Evolutionary conservation across 371 early-diverging fungal genomes (phyloP).

Genomic region (Phascolomyces articulosus): DNA sequence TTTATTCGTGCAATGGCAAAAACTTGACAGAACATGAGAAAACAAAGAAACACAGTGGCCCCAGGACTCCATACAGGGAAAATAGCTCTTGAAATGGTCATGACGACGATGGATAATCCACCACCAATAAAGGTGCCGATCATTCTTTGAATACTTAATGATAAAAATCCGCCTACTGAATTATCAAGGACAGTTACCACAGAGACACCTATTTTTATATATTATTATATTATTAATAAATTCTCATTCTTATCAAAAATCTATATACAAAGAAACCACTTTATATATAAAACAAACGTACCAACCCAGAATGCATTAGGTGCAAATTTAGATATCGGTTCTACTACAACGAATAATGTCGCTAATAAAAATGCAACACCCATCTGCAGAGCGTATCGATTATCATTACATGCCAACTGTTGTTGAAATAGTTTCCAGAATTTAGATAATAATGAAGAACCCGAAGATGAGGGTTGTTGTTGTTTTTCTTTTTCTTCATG

Average conservation of each 20-base stretch:
- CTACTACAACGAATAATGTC: constrained; percentile 15
- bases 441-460: not conserved
- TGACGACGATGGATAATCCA: constrained; percentile 29
- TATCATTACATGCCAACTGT: constrained; percentile 12
- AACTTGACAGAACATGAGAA: constrained; percentile 35
- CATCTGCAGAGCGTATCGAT: constrained; percentile 23
- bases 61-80: constrained; percentile 33
- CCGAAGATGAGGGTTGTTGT: too few relatives aligned
- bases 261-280: too few relatives aligned
- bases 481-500: too few relatives aligned
- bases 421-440: not conserved
- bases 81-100: constrained; percentile 33
- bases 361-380: constrained; percentile 17
- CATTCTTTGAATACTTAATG: constrained; percentile 34
- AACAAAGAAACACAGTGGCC: constrained; percentile 28
- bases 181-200: constrained; percentile 42
- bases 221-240: not conserved
- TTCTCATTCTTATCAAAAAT: too few relatives aligned
- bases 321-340: constrained; percentile 9
- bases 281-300: too few relatives aligned
- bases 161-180: constrained; percentile 37
- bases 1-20: constrained; percentile 40
- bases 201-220: constrained; percentile 27
- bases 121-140: constrained; percentile 41
- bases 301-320: constrained; percentile 27